A percentile compares a stretch with the other conserved stretches of the same genome.
phyloP scores from a whole-genome alignment of 352 stramenopile genomes.

The Blastocystis sp. region DNA sequence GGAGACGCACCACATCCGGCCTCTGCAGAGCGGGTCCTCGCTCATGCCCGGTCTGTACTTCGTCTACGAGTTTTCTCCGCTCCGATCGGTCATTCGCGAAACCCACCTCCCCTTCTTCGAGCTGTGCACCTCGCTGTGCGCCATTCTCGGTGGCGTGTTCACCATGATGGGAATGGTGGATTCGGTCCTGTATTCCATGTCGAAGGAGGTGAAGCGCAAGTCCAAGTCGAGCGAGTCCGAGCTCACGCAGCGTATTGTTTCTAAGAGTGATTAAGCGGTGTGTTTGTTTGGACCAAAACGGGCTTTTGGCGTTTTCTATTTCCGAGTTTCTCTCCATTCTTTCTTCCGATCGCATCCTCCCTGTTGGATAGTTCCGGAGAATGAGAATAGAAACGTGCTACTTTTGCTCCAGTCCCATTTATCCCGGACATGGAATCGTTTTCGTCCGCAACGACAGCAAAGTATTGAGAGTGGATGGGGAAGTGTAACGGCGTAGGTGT shows the following conservation, averaged over 20 bases:
- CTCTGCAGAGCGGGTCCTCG: conserved; percentile 46
- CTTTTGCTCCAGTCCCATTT: conserved; percentile 95
- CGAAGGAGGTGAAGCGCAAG: neutral
- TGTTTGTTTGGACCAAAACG: neutral
- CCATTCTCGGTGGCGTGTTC: conserved; percentile 67
- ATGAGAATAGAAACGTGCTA: conserved; percentile 99
- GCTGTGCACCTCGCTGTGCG: conserved; percentile 62
- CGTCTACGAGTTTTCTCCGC: conserved; percentile 85
- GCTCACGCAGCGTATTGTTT: conserved; percentile 28
- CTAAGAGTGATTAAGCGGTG: conserved; percentile 37
- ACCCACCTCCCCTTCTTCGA: conserved; percentile 46
- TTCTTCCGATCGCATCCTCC: neutral
- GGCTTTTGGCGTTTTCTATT: conserved; percentile 5
- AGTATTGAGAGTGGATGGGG: conserved; percentile 69
- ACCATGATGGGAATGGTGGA: conserved; percentile 61
- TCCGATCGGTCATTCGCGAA: conserved; percentile 38
- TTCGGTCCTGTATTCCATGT: conserved; percentile 23
- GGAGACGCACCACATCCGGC: conserved; percentile 64
- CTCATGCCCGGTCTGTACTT: conserved; percentile 83
- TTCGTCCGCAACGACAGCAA: conserved; percentile 99
- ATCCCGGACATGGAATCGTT: conserved; percentile 96
- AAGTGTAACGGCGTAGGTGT: conserved; percentile 77
- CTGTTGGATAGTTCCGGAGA: conserved; percentile 37
- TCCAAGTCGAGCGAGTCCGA: conserved; percentile 32
- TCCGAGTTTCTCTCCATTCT: neutral